phyloP scores from a whole-genome alignment of 371 early-diverging fungal genomes.

The Dichotomocladium elegans region DNA sequence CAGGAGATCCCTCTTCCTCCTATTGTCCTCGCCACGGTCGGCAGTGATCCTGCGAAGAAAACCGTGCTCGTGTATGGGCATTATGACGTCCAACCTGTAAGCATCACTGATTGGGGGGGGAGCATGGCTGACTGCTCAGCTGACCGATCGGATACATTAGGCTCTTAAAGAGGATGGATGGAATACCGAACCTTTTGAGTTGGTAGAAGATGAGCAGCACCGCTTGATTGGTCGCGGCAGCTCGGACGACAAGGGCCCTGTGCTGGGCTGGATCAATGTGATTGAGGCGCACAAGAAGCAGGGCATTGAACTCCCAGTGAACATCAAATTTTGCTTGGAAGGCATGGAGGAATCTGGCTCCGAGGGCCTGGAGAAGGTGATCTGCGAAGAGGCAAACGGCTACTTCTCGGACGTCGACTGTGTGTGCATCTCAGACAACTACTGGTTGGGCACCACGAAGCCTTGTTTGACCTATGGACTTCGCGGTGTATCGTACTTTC shows the following conservation, averaged over 20 bases:
- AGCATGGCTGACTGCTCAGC: too few relatives aligned
- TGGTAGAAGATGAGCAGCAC: conserved; percentile 81
- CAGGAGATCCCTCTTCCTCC: conserved; percentile 81
- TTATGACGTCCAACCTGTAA: conserved; percentile 92
- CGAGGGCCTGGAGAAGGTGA: conserved; percentile 91
- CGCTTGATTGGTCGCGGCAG: conserved; percentile 90
- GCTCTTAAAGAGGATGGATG: conserved; percentile 95
- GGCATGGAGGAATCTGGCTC: conserved; percentile 90
- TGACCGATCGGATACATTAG: conserved; percentile 13
- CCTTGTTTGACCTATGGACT: conserved; percentile 97
- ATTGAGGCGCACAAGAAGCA: conserved; percentile 90
- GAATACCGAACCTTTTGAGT: conserved; percentile 87
- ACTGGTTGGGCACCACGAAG: conserved; percentile 93
- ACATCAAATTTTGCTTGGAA: conserved; percentile 94
- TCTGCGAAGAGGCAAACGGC: conserved; percentile 75
- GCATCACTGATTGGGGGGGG: too few relatives aligned
- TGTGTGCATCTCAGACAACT: conserved; percentile 96
- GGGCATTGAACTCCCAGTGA: conserved; percentile 89
- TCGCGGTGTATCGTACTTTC: conserved; percentile 92
- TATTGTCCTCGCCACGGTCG: conserved; percentile 88
- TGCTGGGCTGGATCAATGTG: conserved; percentile 92
- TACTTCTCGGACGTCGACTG: conserved; percentile 90
- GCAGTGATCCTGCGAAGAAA: conserved; percentile 88
- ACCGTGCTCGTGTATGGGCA: conserved; percentile 94
- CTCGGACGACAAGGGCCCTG: conserved; percentile 95